Evolutionary conservation across 208 protist species (phyloP), one percentile per base, ranked within the genome.

Genomic region (Leptomonas pyrrhocoris): DNA sequence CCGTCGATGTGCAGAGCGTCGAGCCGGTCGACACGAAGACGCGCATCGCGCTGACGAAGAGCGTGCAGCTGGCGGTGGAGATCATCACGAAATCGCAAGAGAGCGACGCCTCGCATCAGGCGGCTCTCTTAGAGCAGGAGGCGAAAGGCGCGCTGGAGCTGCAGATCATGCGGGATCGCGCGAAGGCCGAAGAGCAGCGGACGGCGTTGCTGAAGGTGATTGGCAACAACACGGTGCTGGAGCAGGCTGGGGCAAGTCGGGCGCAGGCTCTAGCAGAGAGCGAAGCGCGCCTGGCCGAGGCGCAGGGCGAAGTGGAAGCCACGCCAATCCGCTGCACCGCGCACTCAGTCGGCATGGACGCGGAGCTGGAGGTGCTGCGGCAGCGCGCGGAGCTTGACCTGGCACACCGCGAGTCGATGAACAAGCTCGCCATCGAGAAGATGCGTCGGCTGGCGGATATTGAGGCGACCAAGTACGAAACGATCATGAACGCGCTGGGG

Each of bases 1-100:
- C 95, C 74, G 90, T 98, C 49, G 97, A 98, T 73, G 86, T 98
- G 54, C 95, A 97, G 71, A 90, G 80, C 31, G 93, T 98, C 8
- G 87, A 97, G 74, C 95, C 97, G 19, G 95, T 98, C 15, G 95
- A 98, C 68, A 70, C 78, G 53, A 80, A 93, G 60, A 98, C 95
- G 16, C 85, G 81, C 19, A 69, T 88, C 11, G 87, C 90, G 11
- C 85, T 97, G 21, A 86, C 74, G 53, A 92, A 96, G 73, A 95
- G 89, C 59, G 92, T 96, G 54, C 94, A 97, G 80, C 85, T 96
- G 13, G 94, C 94, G 50, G 94, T 97, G 63, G 88, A 97, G 62
- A 97, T 97, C 54, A 96, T 94, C 55, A 96, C 94, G 19, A 88
- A 88, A 54, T 81, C 85, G 19, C 94, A 96, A 83, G 92, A 96